Conservation (phyloP, 2,329 filamentous ascomycete genomes). For the Didymella arachidicola region DNA sequence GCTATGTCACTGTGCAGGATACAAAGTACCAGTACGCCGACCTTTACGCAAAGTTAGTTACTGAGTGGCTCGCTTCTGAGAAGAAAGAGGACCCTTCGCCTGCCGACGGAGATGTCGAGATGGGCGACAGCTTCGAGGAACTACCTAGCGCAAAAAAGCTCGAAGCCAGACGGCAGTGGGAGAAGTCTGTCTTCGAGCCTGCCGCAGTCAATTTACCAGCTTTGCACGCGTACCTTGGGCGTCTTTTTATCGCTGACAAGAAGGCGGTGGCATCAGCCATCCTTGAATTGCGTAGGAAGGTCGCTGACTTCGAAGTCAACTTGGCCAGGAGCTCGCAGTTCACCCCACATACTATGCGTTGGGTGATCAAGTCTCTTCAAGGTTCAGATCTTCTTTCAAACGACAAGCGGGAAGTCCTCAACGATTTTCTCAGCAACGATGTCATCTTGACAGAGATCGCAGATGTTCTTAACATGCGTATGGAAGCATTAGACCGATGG, state of each 20-base stretch:
- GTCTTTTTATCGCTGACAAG: slow-evolving; percentile 33
- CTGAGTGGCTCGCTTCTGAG: slow-evolving; percentile 47
- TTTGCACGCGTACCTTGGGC: slow-evolving; percentile 35
- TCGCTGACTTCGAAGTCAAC: slow-evolving; percentile 33
- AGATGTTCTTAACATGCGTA: slow-evolving; percentile 45
- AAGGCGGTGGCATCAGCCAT: slow-evolving; percentile 29
- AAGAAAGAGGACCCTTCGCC: slow-evolving; percentile 31
- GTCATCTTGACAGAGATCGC: slow-evolving; percentile 43
- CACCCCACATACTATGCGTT: slow-evolving; percentile 44
- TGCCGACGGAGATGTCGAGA: slow-evolving; percentile 34
- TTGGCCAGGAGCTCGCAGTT: slow-evolving; percentile 42
- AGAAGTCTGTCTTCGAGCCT: slow-evolving; percentile 44
- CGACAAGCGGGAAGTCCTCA: slow-evolving; percentile 45
- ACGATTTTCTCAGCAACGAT: slow-evolving; percentile 45
- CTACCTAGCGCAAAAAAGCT: slow-evolving; percentile 42
- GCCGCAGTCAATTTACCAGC: slow-evolving; percentile 32
- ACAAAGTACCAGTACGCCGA: slow-evolving; percentile 47
- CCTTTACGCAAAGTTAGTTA: slow-evolving; percentile 48
- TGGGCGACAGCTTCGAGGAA: slow-evolving; percentile 44
- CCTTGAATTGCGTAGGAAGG: slow-evolving; percentile 27
- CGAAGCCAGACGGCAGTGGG: slow-evolving; percentile 41
- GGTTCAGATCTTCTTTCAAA: slow-evolving; percentile 56
- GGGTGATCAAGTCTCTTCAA: slow-evolving; percentile 55
- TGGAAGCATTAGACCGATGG: slow-evolving; percentile 39
- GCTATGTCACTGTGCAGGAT: slow-evolving; percentile 48